A percentile compares a stretch with the other conserved stretches of the same genome.
Conservation (phyloP, 208 protist species). For the Trypanosoma rangeli region DNA sequence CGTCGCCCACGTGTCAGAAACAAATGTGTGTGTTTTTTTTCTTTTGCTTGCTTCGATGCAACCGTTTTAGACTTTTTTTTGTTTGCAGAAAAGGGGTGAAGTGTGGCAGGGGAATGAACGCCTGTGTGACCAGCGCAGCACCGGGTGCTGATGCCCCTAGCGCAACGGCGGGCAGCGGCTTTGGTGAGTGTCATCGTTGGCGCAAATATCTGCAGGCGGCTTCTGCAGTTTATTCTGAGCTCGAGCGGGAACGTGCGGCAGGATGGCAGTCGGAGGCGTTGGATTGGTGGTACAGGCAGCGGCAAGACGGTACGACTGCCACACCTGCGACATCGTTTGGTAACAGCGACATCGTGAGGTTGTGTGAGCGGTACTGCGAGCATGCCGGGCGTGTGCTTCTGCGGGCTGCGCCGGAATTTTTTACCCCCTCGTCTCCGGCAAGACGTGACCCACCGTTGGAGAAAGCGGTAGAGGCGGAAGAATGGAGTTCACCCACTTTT, state of each 20-base stretch:
- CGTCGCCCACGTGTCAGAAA: no score
- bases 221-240: conserved; percentile 37
- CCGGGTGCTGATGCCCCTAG: no score
- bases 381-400: conserved; percentile 41
- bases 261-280: conserved; percentile 64
- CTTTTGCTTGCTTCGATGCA: conserved; percentile 15
- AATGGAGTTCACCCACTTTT: conserved; percentile 35
- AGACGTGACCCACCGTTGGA: background rate
- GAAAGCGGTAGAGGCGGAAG: background rate
- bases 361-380: conserved; percentile 59
- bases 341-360: conserved; percentile 34
- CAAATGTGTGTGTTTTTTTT: conserved; percentile 1
- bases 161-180: background rate
- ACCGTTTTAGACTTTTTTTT: no score
- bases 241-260: conserved; percentile 51
- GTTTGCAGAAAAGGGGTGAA: background rate
- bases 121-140: no score
- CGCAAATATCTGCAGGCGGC: conserved; percentile 29
- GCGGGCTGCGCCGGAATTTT: conserved; percentile 24
- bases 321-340: conserved; percentile 41
- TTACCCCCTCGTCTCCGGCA: conserved; percentile 15
- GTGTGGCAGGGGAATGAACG: no score
- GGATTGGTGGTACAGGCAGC: conserved; percentile 62
- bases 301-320: background rate
- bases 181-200: conserved; percentile 1